Conservation (phyloP, 2,329 filamentous ascomycete genomes). For the Clarireedia monteithiana region DNA sequence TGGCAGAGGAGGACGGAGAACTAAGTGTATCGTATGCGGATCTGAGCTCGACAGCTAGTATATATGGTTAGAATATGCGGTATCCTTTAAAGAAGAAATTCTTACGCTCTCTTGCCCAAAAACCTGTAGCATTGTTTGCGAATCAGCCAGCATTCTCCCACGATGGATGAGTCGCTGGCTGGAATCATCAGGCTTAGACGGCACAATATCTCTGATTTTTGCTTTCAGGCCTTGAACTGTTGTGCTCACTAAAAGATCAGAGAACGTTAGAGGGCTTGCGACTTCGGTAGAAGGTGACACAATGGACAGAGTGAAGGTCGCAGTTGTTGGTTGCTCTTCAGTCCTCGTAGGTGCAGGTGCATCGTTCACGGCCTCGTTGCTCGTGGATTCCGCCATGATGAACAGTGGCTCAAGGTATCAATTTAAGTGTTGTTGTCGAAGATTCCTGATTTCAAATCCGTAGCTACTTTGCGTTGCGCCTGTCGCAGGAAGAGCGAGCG, state of each 20-base stretch:
- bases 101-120: conserved; percentile 43
- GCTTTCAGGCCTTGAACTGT: conserved; percentile 51
- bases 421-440: too few relatives aligned
- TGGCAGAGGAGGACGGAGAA: conserved; percentile 35
- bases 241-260: conserved; percentile 39
- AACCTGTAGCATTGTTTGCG: conserved; percentile 47
- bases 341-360: conserved; percentile 14
- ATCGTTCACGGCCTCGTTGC: conserved; percentile 8
- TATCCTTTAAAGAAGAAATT: conserved; percentile 2
- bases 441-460: too few relatives aligned
- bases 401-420: too few relatives aligned
- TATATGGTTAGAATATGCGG: conserved; percentile 6
- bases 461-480: too few relatives aligned
- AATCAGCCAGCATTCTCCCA: conserved; percentile 48
- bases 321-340: conserved; percentile 17
- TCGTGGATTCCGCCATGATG: conserved; percentile 18
- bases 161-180: conserved; percentile 54
- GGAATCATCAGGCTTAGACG: conserved; percentile 43
- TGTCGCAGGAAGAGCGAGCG: too few relatives aligned
- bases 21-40: conserved; percentile 46
- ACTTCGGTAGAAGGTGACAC: conserved; percentile 51
- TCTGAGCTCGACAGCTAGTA: conserved; percentile 37
- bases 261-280: conserved; percentile 42
- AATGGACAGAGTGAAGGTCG: conserved; percentile 47
- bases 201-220: conserved; percentile 45